Conservation (phyloP, 495 filamentous ascomycete genomes). For the Penicillium flavigenum region DNA sequence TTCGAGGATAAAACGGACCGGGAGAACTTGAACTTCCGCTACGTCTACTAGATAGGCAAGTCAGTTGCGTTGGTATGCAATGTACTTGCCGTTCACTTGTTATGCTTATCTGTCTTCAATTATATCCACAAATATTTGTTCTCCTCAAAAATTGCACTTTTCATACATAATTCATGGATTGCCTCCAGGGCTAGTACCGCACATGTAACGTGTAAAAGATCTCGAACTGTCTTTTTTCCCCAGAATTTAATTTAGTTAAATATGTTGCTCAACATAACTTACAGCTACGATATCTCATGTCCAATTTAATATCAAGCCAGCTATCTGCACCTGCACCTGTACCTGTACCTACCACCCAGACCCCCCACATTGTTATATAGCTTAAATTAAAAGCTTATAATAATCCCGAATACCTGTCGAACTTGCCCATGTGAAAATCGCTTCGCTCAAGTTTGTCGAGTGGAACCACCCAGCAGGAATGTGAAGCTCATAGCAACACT, state of each 20-base stretch:
- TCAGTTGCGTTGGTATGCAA: not conserved
- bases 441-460: not conserved
- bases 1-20: conserved; percentile 52
- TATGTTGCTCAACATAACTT: not conserved
- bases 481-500: not conserved
- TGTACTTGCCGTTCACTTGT: not conserved
- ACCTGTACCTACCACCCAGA: no score
- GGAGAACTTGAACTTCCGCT: conserved; percentile 49
- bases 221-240: not conserved
- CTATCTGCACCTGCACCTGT: no score
- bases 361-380: not conserved
- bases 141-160: not conserved
- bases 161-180: no score
- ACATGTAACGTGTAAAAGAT: not conserved
- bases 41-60: conserved; percentile 40
- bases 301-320: no score
- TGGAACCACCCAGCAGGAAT: not conserved
- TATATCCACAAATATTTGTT: not conserved
- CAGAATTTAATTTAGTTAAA: not conserved
- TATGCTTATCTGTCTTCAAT: not conserved
- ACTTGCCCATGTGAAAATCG: not conserved
- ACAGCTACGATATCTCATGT: not conserved
- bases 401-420: not conserved
- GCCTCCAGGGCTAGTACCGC: no score
- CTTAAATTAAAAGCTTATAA: not conserved